Percentiles rank a stretch among this genome's conserved stretches.
Evolutionary conservation across 768 basidiomycete species (phyloP).

Genomic region (Collybiopsis confluens): DNA sequence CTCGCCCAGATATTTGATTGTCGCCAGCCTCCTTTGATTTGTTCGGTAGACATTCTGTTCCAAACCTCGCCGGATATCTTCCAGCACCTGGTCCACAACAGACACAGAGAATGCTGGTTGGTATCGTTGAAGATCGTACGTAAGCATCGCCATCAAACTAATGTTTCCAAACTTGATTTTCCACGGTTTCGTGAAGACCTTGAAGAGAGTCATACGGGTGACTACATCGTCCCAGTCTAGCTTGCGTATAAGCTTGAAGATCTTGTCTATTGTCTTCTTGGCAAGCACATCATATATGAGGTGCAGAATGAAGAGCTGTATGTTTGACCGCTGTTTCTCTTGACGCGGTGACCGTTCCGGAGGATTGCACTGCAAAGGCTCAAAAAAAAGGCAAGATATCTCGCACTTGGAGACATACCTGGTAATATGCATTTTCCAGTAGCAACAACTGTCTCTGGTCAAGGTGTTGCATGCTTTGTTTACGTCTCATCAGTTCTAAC

Average conservation of each 20-base stretch:
- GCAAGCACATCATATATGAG: constrained; percentile 91
- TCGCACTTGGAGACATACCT: constrained; percentile 42
- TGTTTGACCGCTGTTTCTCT: constrained; percentile 78
- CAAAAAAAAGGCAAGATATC: background rate
- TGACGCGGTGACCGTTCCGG: constrained; percentile 86
- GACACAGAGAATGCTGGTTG: constrained; percentile 84
- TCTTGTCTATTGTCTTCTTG: constrained; percentile 94
- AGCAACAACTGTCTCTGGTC: constrained; percentile 86
- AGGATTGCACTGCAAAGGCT: constrained; percentile 76
- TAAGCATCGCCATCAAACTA: constrained; percentile 85
- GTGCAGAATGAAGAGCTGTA: constrained; percentile 93
- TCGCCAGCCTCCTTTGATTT: constrained; percentile 89
- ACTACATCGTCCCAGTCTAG: constrained; percentile 87
- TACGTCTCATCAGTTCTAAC: constrained; percentile 93
- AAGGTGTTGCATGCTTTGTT: constrained; percentile 89
- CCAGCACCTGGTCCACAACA: constrained; percentile 91
- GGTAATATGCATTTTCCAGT: constrained; percentile 97
- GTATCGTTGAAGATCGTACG: constrained; percentile 92
- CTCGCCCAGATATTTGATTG: constrained; percentile 94
- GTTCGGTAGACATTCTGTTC: constrained; percentile 94
- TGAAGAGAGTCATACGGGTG: constrained; percentile 65
- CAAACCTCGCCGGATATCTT: constrained; percentile 85
- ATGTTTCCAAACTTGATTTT: constrained; percentile 93
- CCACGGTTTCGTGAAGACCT: constrained; percentile 97
- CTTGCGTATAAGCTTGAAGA: constrained; percentile 87